phyloP scores from a whole-genome alignment of 306 rosid genomes.

The Notholithocarpus densiflorus region DNA sequence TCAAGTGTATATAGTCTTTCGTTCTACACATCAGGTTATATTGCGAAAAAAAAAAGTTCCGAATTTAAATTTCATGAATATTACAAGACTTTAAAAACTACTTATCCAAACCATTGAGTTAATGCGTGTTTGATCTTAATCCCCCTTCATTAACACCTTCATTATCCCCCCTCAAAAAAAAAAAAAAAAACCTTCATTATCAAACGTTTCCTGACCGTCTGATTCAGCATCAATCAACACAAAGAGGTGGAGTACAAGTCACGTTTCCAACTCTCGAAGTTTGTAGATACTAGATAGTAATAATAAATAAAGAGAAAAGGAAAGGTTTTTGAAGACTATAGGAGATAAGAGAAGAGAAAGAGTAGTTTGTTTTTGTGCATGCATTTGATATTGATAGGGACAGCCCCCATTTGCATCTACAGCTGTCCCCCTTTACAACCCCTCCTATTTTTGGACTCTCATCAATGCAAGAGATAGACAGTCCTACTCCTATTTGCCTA shows the following conservation, averaged over 20 bases:
- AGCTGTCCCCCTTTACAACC: background rate
- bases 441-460: background rate
- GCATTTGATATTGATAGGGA: slow-evolving; percentile 11
- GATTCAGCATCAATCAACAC: too few relatives aligned
- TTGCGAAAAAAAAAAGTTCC: too few relatives aligned
- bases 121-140: too few relatives aligned
- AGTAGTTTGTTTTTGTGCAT: background rate
- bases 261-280: too few relatives aligned
- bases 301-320: background rate
- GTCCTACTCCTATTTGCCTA: too few relatives aligned
- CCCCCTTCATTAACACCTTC: background rate
- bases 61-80: accelerated
- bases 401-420: slow-evolving; percentile 6
- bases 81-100: accelerated
- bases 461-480: background rate
- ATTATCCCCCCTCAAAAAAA: too few relatives aligned
- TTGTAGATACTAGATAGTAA: too few relatives aligned
- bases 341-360: background rate
- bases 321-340: background rate
- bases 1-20: accelerated
- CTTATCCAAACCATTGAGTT: accelerated
- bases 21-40: too few relatives aligned
- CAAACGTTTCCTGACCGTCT: background rate
- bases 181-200: background rate
- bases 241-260: background rate